Conservation (phyloP, 108 stramenopile species). For the Conticribra guillardii region DNA sequence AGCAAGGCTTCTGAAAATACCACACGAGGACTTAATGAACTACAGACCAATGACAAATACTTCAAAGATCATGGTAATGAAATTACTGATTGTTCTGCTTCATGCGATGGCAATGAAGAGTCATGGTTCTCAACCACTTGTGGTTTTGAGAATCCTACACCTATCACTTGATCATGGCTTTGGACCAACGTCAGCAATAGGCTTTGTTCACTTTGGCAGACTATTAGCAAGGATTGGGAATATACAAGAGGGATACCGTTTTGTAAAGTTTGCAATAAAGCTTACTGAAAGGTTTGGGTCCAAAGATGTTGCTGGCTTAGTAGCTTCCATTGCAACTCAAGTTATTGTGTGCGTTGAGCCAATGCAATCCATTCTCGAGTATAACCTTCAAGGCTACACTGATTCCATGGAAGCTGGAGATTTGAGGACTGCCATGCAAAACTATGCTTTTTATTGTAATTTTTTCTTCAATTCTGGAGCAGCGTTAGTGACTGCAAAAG, state of each 20-base stretch:
- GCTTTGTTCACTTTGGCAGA: constrained; percentile 17
- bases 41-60: constrained; percentile 18
- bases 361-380: not conserved
- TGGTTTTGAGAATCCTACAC: constrained; percentile 11
- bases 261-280: constrained; percentile 10
- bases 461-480: not conserved
- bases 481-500: not conserved
- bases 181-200: constrained; percentile 14
- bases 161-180: constrained; percentile 18
- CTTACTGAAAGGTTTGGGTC: not conserved
- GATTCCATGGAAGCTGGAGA: constrained; percentile 8
- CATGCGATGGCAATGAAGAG: not conserved
- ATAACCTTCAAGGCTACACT: not conserved
- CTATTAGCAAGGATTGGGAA: constrained; percentile 6
- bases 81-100: constrained; percentile 9
- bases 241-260: constrained; percentile 11
- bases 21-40: constrained; percentile 7
- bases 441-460: not conserved
- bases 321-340: not conserved
- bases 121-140: not conserved
- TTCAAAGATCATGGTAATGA: constrained; percentile 25
- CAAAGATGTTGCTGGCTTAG: constrained; percentile 11
- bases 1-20: not conserved
- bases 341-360: not conserved
- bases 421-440: not conserved